A percentile compares a stretch with the other conserved stretches of the same genome.
Conservation (phyloP, 2,329 filamentous ascomycete species). For the Colletotrichum paranaense region DNA sequence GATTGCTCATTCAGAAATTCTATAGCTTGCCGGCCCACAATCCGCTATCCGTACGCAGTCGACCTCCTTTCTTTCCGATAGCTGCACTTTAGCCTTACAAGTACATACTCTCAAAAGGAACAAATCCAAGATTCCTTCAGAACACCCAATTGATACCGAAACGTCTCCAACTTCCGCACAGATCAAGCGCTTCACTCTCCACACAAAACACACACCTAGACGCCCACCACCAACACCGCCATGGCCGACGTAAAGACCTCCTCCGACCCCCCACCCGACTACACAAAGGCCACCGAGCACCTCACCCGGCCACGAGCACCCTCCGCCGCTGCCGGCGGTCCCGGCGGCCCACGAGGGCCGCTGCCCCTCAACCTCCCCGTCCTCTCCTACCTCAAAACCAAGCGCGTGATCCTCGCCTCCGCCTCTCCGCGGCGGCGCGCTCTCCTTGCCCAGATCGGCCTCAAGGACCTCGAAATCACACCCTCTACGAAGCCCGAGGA, state of each 20-base stretch:
- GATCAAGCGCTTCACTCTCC: neutral
- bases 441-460: conserved; percentile 82
- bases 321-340: conserved; percentile 38
- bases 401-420: conserved; percentile 90
- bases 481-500: conserved; percentile 89
- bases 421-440: conserved; percentile 86
- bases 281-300: conserved; percentile 55
- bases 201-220: too few relatives aligned
- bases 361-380: conserved; percentile 83
- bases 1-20: conserved; percentile 31
- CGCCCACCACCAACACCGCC: neutral
- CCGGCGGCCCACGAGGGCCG: conserved; percentile 59
- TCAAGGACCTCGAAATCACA: conserved; percentile 83
- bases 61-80: conserved; percentile 10
- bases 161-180: neutral
- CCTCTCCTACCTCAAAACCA: conserved; percentile 78
- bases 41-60: neutral
- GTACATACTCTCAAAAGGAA: neutral
- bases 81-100: neutral
- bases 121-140: neutral
- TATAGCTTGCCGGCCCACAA: conserved; percentile 16
- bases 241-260: conserved; percentile 22
- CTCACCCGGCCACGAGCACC: conserved; percentile 35
- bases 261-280: conserved; percentile 57
- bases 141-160: neutral